phyloP scores from a whole-genome alignment of 2,329 filamentous ascomycete genomes.

The Colletotrichum limetticola region DNA sequence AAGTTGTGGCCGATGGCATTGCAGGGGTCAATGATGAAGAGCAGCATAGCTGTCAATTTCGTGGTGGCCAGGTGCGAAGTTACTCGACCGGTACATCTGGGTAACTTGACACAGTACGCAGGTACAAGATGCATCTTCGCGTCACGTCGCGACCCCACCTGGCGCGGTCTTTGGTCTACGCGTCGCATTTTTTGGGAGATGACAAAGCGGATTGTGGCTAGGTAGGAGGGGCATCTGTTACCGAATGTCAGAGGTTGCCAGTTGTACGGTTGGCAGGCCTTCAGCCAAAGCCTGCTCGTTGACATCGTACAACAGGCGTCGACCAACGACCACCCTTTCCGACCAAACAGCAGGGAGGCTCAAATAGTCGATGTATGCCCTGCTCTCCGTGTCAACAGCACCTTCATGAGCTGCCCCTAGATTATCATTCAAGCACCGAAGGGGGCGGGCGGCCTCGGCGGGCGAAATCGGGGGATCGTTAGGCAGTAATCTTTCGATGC shows the following conservation, averaged over 20 bases:
- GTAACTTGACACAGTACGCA: too few relatives aligned
- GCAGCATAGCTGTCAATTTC: too few relatives aligned
- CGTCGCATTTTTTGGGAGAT: too few relatives aligned
- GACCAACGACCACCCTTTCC: not conserved
- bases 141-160: too few relatives aligned
- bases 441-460: slow-evolving; percentile 6
- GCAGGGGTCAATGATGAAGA: too few relatives aligned
- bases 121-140: too few relatives aligned
- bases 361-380: not conserved
- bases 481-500: slow-evolving; percentile 11
- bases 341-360: slow-evolving; percentile 3
- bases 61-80: too few relatives aligned
- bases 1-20: too few relatives aligned
- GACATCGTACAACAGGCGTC: not conserved
- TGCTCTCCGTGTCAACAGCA: not conserved
- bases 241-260: slow-evolving; percentile 26
- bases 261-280: slow-evolving; percentile 25
- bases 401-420: not conserved
- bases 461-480: slow-evolving; percentile 8
- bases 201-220: too few relatives aligned
- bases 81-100: too few relatives aligned
- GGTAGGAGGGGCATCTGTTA: slow-evolving; percentile 18
- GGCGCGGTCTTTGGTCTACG: too few relatives aligned
- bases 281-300: slow-evolving; percentile 4
- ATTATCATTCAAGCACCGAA: slow-evolving; percentile 13